A percentile compares a stretch with the other conserved stretches of the same genome.
Conservation (phyloP, 768 basidiomycete genomes). For the Amanita subjunquillea region DNA sequence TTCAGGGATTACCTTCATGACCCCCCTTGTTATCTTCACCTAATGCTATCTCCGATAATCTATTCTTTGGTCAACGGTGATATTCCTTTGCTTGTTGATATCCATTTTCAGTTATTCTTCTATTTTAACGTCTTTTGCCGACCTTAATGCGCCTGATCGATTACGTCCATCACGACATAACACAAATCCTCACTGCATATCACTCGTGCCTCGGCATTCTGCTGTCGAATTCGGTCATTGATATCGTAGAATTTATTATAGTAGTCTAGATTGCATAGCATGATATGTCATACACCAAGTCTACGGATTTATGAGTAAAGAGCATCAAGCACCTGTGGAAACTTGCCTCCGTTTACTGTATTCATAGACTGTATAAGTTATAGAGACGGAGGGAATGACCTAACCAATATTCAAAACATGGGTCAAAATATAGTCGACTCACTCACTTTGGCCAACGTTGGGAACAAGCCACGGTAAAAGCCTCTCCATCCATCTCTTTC, state of each 20-base stretch:
- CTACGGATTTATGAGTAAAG: slow-evolving; percentile 21
- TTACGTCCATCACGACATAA: slow-evolving; percentile 9
- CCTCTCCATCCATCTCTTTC: slow-evolving; percentile 85
- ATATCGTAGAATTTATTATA: slow-evolving; percentile 5
- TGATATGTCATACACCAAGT: slow-evolving; percentile 44
- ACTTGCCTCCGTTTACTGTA: slow-evolving; percentile 70
- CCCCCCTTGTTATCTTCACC: background rate
- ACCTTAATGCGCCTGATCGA: slow-evolving; percentile 13
- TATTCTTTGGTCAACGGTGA: background rate
- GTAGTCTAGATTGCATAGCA: slow-evolving; percentile 10
- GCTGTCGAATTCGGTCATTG: background rate
- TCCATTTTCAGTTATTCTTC: slow-evolving; percentile 1
- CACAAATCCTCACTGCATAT: background rate
- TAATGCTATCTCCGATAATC: background rate
- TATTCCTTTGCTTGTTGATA: slow-evolving; percentile 1
- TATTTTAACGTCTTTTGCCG: background rate
- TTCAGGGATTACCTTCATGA: slow-evolving; percentile 30
- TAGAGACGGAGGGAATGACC: slow-evolving; percentile 95
- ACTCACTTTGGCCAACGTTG: slow-evolving; percentile 82
- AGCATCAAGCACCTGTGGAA: slow-evolving; percentile 1
- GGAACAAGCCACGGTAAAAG: slow-evolving; percentile 87
- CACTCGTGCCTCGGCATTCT: background rate
- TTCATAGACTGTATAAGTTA: slow-evolving; percentile 93
- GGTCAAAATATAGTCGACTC: background rate
- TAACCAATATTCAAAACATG: slow-evolving; percentile 16